Conservation (phyloP, 257 asterid genomes). For the Solanum medicagineum region DNA sequence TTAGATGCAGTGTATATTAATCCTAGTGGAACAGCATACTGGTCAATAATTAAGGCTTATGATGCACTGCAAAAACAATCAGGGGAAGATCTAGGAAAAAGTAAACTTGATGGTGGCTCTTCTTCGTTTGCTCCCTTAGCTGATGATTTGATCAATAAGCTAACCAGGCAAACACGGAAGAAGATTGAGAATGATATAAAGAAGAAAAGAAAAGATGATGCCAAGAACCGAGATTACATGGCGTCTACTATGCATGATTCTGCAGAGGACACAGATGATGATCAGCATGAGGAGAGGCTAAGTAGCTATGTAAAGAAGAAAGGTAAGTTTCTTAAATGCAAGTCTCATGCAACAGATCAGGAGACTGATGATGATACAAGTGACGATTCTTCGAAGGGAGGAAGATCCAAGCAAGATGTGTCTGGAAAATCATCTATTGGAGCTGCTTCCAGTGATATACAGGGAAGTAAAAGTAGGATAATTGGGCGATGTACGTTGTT, state of each 20-base stretch:
- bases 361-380: constrained; percentile 29
- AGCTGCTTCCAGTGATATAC: constrained; percentile 24
- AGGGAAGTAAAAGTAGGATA: constrained; percentile 55
- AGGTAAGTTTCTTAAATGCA: constrained; percentile 25
- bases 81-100: constrained; percentile 35
- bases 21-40: constrained; percentile 85
- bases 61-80: constrained; percentile 79
- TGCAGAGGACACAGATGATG: constrained; percentile 41
- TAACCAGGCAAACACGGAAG: constrained; percentile 86
- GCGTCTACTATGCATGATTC: constrained; percentile 17
- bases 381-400: constrained; percentile 24
- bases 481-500: constrained; percentile 82
- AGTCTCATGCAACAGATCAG: constrained; percentile 18
- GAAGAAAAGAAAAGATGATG: constrained; percentile 58
- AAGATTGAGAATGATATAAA: constrained; percentile 73
- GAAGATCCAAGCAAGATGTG: constrained; percentile 22
- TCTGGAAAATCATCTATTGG: constrained; percentile 18
- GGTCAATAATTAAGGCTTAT: constrained; percentile 96
- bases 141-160: constrained; percentile 66
- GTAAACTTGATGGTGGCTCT: constrained; percentile 28
- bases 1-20: constrained; percentile 88
- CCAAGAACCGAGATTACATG: constrained; percentile 17
- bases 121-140: constrained; percentile 59
- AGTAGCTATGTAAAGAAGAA: constrained; percentile 37
- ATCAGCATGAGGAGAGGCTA: constrained; percentile 42